Conservation (phyloP, 345 rosid genomes). For the Corchorus olitorius region DNA sequence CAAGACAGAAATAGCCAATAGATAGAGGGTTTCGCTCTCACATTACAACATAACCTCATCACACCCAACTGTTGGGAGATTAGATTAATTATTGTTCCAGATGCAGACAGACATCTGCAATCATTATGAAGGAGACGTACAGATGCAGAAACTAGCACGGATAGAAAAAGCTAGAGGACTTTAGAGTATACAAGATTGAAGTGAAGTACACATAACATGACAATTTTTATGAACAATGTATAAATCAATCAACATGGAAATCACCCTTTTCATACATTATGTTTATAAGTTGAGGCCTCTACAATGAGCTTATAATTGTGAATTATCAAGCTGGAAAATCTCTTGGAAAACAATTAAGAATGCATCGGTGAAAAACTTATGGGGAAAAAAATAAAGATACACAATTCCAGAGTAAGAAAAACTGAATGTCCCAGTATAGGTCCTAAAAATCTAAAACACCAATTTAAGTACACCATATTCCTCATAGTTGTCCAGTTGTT, state of each 20-base stretch:
- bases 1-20: not conserved
- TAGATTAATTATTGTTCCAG: too few relatives aligned
- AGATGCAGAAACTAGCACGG: too few relatives aligned
- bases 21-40: not conserved
- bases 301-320: not conserved
- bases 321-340: slow-evolving; percentile 2
- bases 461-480: not conserved
- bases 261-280: not conserved
- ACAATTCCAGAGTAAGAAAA: not conserved
- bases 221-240: not conserved
- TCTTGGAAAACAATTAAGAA: not conserved
- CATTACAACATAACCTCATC: not conserved
- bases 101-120: too few relatives aligned
- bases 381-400: not conserved
- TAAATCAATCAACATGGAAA: not conserved
- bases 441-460: not conserved
- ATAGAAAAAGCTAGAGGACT: not conserved
- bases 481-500: not conserved
- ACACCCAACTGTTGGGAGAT: not conserved
- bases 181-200: not conserved
- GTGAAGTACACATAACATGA: not conserved
- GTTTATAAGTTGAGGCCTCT: not conserved
- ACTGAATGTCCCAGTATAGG: not conserved
- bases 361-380: not conserved
- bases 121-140: too few relatives aligned